phyloP scores from a whole-genome alignment of 768 basidiomycete species.

The Boletus sp. region DNA sequence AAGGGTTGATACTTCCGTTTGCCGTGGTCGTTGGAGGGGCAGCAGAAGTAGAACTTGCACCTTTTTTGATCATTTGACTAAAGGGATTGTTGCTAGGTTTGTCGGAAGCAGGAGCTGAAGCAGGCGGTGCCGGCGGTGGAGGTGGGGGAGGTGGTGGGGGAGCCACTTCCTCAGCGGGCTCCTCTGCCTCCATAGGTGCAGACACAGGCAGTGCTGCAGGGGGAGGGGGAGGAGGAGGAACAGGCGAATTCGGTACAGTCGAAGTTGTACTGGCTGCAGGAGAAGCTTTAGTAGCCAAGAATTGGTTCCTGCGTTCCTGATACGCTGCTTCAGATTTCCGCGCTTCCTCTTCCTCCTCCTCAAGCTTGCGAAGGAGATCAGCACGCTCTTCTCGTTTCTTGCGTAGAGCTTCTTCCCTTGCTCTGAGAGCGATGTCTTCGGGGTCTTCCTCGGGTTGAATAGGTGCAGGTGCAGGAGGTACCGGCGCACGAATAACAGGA shows the following conservation, averaged over 20 bases:
- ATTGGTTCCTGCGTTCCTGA: constrained; percentile 31
- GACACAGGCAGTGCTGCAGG: constrained; percentile 32
- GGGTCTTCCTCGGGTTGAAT: constrained; percentile 59
- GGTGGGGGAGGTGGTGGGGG: constrained; percentile 37
- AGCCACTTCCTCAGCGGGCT: constrained; percentile 19
- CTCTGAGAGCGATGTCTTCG: constrained; percentile 70
- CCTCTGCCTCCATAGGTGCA: constrained; percentile 11
- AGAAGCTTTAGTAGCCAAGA: constrained; percentile 39
- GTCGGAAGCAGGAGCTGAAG: constrained; percentile 33
- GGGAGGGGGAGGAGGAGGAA: constrained; percentile 38
- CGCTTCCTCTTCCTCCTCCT: constrained; percentile 62
- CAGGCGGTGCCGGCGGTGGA: constrained; percentile 27
- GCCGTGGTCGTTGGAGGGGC: constrained; percentile 22
- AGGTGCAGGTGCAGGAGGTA: constrained; percentile 53
- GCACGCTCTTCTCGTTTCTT: constrained; percentile 73
- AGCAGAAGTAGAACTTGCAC: constrained; percentile 32
- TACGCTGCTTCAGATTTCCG: constrained; percentile 45
- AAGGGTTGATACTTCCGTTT: constrained; percentile 71
- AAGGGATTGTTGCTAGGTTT: constrained; percentile 80
- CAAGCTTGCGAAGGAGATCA: constrained; percentile 66
- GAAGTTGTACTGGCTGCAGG: constrained; percentile 29
- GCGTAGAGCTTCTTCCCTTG: constrained; percentile 66
- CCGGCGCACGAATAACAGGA: constrained; percentile 25
- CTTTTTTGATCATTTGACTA: constrained; percentile 60
- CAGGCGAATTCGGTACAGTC: constrained; percentile 30